These are phyloP conservation scores for Suillus weaverae DNA, from an alignment of 768 basidiomycete species.

Conservation along the genomic window DNA sequence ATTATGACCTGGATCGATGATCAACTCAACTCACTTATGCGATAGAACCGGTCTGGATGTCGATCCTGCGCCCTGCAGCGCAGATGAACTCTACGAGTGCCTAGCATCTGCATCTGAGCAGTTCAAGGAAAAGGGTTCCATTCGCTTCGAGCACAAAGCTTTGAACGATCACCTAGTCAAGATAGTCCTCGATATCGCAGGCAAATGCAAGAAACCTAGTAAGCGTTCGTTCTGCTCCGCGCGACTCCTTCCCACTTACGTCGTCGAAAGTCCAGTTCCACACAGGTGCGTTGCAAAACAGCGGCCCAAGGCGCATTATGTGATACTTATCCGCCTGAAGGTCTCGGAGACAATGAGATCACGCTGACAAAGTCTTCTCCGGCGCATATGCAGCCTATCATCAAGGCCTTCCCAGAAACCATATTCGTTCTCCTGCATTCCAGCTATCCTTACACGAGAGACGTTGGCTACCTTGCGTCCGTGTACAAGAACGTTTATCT, in stretches of 20 bases:
- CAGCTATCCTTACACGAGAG: slow-evolving; percentile 76
- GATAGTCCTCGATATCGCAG: slow-evolving; percentile 53
- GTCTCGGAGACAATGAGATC: slow-evolving; percentile 76
- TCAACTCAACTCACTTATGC: background rate
- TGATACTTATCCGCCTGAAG: slow-evolving; percentile 8
- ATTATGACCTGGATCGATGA: background rate
- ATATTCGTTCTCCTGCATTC: slow-evolving; percentile 71
- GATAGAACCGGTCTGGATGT: slow-evolving; percentile 66
- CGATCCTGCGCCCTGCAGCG: slow-evolving; percentile 23
- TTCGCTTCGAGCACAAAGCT: slow-evolving; percentile 59
- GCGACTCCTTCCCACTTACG: background rate
- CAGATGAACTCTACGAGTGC: slow-evolving; percentile 30
- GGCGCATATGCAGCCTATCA: slow-evolving; percentile 64
- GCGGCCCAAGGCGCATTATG: no score
- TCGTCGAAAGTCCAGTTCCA: slow-evolving; percentile 71
- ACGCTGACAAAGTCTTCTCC: slow-evolving; percentile 58
- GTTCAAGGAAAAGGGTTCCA: slow-evolving; percentile 36
- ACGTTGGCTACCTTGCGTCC: slow-evolving; percentile 74
- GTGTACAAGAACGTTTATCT: slow-evolving; percentile 74
- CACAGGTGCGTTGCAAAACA: slow-evolving; percentile 41
- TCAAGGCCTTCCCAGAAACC: slow-evolving; percentile 60
- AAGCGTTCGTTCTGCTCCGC: slow-evolving; percentile 13
- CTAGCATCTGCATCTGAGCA: slow-evolving; percentile 34
- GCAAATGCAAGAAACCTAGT: slow-evolving; percentile 60
- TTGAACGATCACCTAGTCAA: slow-evolving; percentile 71